Percentiles rank a stretch among this genome's conserved stretches.
Conservation (phyloP, 805 yeast species). For the Sugiyamaella mastotermitis region DNA sequence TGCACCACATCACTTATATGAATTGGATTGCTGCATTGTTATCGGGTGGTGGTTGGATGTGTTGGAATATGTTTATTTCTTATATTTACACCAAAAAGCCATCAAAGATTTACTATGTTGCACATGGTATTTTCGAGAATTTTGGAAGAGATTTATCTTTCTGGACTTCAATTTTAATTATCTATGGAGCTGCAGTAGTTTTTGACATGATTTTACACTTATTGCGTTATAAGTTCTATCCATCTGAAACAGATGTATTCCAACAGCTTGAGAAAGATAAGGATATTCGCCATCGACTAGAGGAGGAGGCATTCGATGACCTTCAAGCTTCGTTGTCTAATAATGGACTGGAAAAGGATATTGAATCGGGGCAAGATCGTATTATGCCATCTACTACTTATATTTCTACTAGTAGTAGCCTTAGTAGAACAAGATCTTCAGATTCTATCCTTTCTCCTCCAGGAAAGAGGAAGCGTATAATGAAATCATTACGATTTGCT, state of each 20-base stretch:
- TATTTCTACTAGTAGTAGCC: background rate
- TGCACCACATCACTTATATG: constrained; percentile 61
- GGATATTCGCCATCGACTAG: constrained; percentile 61
- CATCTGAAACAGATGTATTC: constrained; percentile 75
- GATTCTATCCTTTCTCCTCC: background rate
- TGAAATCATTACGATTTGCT: constrained; percentile 25
- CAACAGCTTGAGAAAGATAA: constrained; percentile 68
- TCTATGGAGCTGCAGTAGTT: constrained; percentile 52
- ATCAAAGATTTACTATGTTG: constrained; percentile 64
- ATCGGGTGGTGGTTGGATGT: constrained; percentile 77
- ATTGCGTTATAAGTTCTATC: constrained; percentile 47
- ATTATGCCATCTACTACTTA: background rate
- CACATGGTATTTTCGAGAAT: constrained; percentile 56
- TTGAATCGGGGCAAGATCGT: constrained; percentile 36
- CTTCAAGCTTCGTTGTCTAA: constrained; percentile 28
- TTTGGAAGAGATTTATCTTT: constrained; percentile 80
- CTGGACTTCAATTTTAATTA: constrained; percentile 72
- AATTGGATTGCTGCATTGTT: constrained; percentile 59
- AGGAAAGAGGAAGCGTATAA: constrained; percentile 12
- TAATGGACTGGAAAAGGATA: constrained; percentile 39
- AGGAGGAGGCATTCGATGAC: constrained; percentile 64
- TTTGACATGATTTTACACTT: constrained; percentile 63
- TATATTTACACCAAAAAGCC: constrained; percentile 49
- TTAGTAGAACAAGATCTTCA: too few species aligned
- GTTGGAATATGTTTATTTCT: constrained; percentile 78